phyloP scores from a whole-genome alignment of 169 alveolate species.

The Plasmodium ovale region DNA sequence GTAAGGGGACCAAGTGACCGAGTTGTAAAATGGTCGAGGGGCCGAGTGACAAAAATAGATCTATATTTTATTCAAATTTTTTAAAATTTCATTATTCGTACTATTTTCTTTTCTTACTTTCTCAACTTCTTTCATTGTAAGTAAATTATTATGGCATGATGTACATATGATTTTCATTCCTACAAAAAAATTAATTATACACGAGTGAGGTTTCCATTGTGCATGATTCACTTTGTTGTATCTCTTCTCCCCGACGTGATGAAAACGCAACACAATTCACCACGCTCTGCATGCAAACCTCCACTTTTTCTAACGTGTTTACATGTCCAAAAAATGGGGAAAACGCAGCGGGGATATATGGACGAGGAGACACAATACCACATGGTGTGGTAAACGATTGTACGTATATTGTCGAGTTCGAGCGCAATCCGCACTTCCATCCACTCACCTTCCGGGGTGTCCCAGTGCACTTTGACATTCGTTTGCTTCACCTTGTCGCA shows the following conservation, averaged over 20 bases:
- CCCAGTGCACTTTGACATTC: conserved; percentile 85
- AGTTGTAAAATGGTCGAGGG: not conserved
- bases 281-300: too few species aligned
- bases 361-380: too few species aligned
- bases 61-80: conserved; percentile 58
- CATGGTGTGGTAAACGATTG: too few species aligned
- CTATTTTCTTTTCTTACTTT: conserved; percentile 65
- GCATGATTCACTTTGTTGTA: too few species aligned
- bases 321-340: too few species aligned
- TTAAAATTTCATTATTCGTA: conserved; percentile 57
- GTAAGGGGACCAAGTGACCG: not conserved
- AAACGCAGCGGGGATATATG: too few species aligned
- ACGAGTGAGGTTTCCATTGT: too few species aligned
- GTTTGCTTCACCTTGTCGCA: conserved; percentile 87
- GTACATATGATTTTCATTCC: conserved; percentile 68
- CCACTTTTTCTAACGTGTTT: too few species aligned
- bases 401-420: not conserved
- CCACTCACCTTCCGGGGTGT: conserved; percentile 81
- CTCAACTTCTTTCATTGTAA: conserved; percentile 62
- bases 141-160: conserved; percentile 54
- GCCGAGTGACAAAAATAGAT: not conserved
- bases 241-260: too few species aligned
- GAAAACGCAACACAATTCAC: too few species aligned
- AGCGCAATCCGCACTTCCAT: too few species aligned
- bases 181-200: conserved; percentile 12